Conservation (phyloP, 768 basidiomycete species). For the Podaxis sp. region DNA sequence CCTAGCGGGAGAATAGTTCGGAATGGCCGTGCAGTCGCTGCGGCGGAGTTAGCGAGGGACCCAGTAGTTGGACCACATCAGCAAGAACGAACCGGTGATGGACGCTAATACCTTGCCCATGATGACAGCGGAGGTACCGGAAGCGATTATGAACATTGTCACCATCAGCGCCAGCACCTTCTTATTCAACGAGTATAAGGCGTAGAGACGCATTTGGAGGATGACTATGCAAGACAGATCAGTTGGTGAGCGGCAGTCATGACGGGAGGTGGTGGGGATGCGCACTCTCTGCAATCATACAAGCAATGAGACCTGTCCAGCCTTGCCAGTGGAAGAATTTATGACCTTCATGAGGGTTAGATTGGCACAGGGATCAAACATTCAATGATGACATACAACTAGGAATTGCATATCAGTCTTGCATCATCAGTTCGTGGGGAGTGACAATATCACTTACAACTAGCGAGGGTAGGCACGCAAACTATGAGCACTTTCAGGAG, state of each 20-base stretch:
- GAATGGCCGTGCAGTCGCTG: slow-evolving; percentile 22
- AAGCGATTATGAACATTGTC: slow-evolving; percentile 37
- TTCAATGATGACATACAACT: slow-evolving; percentile 1
- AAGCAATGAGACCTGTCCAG: slow-evolving; percentile 54
- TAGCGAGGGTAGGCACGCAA: slow-evolving; percentile 12
- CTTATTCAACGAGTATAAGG: slow-evolving; percentile 55
- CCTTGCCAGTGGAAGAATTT: slow-evolving; percentile 60
- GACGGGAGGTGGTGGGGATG: background rate
- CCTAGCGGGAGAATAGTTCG: slow-evolving; percentile 12
- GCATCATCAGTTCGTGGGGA: background rate
- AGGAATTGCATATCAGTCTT: background rate
- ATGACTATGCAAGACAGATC: slow-evolving; percentile 37
- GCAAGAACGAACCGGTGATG: slow-evolving; percentile 35
- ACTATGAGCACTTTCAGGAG: background rate
- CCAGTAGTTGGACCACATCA: background rate
- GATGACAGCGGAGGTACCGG: slow-evolving; percentile 42
- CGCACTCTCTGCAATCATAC: slow-evolving; percentile 56
- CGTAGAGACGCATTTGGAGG: slow-evolving; percentile 63
- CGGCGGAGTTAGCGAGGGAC: background rate
- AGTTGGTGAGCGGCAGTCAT: background rate
- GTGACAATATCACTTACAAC: slow-evolving; percentile 29
- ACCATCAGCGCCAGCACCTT: slow-evolving; percentile 48
- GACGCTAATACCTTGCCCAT: slow-evolving; percentile 44
- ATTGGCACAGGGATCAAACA: background rate
- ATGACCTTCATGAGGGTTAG: slow-evolving; percentile 29